These are phyloP conservation scores for Penicillium verrucosum DNA, from an alignment of 2,329 filamentous ascomycete species.

Conservation along the genomic window DNA sequence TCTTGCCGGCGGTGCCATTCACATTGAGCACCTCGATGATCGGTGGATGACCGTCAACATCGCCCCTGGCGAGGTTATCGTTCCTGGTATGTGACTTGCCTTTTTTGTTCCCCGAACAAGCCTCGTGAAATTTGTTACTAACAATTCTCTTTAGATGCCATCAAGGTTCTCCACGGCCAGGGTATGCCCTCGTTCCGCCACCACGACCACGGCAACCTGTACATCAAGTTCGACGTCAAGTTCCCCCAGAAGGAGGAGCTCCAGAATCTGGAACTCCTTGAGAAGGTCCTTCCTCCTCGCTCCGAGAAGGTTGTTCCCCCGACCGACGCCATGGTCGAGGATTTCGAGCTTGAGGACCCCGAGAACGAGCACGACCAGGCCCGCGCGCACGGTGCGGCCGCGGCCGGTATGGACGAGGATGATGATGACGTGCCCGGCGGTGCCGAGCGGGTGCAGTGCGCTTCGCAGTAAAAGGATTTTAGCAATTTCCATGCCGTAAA, in stretches of 20 bases:
- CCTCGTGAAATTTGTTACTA: constrained; percentile 1
- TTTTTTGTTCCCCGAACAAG: background rate
- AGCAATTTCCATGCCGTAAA: constrained; percentile 9
- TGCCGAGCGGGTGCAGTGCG: constrained; percentile 52
- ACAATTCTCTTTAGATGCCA: constrained; percentile 59
- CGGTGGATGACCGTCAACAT: constrained; percentile 95
- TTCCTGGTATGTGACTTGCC: constrained; percentile 65
- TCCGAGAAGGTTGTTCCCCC: constrained; percentile 66
- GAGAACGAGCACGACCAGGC: constrained; percentile 64
- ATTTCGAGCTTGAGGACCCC: constrained; percentile 80
- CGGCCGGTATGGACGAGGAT: constrained; percentile 64
- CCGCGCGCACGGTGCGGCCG: constrained; percentile 64
- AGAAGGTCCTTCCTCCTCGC: constrained; percentile 76
- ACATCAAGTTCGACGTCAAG: constrained; percentile 96
- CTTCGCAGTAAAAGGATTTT: constrained; percentile 45
- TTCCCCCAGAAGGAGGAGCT: constrained; percentile 77
- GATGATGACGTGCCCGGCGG: constrained; percentile 55
- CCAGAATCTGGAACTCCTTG: constrained; percentile 72
- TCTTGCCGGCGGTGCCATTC: constrained; percentile 83
- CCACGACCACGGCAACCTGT: constrained; percentile 93
- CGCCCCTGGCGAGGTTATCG: constrained; percentile 88
- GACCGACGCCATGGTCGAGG: constrained; percentile 83
- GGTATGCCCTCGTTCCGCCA: constrained; percentile 96
- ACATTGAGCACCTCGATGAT: constrained; percentile 94
- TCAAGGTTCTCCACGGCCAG: constrained; percentile 93